Conservation (phyloP, 2,329 filamentous ascomycete genomes). For the Cytospora chrysosperma region DNA sequence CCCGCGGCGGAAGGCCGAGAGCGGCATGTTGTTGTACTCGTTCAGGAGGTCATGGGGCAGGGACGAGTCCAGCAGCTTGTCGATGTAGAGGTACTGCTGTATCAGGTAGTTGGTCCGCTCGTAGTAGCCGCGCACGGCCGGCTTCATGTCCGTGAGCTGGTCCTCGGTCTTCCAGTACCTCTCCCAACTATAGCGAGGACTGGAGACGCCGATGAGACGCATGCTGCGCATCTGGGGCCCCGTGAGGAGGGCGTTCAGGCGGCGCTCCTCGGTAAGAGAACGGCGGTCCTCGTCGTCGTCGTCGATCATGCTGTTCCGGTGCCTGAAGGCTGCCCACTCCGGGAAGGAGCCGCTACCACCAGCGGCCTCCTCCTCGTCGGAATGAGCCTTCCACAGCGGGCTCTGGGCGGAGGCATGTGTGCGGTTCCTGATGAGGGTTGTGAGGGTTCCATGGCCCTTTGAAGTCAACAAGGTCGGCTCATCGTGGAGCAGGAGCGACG, state of each 20-base stretch:
- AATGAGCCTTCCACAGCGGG: constrained; percentile 13
- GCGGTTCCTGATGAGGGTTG: constrained; percentile 49
- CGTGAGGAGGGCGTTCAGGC: constrained; percentile 58
- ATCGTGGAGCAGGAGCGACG: constrained; percentile 35
- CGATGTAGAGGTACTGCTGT: constrained; percentile 91
- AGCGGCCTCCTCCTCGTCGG: constrained; percentile 22
- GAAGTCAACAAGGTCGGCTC: constrained; percentile 56
- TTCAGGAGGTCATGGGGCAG: constrained; percentile 90
- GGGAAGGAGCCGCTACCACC: constrained; percentile 12
- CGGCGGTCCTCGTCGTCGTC: constrained; percentile 44
- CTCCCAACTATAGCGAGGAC: constrained; percentile 83
- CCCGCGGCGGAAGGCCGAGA: constrained; percentile 51
- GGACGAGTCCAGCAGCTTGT: constrained; percentile 84
- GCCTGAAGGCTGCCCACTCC: constrained; percentile 26
- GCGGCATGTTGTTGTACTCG: constrained; percentile 72
- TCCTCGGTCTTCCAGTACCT: constrained; percentile 81
- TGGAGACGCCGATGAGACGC: constrained; percentile 84
- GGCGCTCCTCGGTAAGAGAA: constrained; percentile 53
- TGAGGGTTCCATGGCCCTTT: constrained; percentile 35
- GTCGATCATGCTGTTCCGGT: constrained; percentile 20
- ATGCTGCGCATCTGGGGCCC: constrained; percentile 77
- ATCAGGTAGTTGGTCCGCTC: constrained; percentile 85
- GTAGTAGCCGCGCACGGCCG: constrained; percentile 75
- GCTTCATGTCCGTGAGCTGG: constrained; percentile 68
- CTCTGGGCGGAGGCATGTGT: constrained; percentile 28